These are phyloP conservation scores for Trichoderma erinaceum DNA, from an alignment of 495 filamentous ascomycete species.

Conservation along the genomic window DNA sequence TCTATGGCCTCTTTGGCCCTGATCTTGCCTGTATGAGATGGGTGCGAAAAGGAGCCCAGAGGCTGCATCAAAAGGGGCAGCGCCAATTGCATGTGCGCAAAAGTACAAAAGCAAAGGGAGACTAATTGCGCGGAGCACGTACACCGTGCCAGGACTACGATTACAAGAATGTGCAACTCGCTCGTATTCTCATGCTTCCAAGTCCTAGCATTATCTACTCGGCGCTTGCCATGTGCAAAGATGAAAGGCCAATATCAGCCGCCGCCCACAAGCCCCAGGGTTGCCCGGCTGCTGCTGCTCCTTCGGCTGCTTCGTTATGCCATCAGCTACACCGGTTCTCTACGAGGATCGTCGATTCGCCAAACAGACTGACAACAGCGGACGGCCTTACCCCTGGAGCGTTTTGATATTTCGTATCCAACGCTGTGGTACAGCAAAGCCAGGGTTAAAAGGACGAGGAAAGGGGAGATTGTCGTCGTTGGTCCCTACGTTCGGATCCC, in stretches of 20 bases:
- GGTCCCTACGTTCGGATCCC: background rate
- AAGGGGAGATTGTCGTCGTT: background rate
- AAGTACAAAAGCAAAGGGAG: too few species aligned
- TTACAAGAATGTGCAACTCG: too few species aligned
- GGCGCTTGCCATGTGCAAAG: background rate
- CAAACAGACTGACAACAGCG: background rate
- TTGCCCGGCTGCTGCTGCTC: background rate
- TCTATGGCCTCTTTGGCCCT: too few species aligned
- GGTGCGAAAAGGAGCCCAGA: too few species aligned
- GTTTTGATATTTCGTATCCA: background rate
- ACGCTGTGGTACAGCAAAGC: background rate
- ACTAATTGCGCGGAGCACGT: too few species aligned
- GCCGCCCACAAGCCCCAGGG: background rate
- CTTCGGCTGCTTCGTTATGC: background rate
- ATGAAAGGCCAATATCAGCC: background rate
- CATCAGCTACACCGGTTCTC: too few species aligned
- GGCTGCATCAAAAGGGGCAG: too few species aligned
- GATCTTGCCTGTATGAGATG: too few species aligned
- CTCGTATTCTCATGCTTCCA: too few species aligned
- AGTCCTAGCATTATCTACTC: background rate
- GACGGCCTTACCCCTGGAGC: background rate
- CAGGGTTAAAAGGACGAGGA: slow-evolving; percentile 4
- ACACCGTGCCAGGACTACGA: too few species aligned
- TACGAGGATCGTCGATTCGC: background rate
- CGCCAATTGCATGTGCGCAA: too few species aligned